Evolutionary conservation across 768 basidiomycete genomes (phyloP).

Genomic region (Baorangia bicolor): DNA sequence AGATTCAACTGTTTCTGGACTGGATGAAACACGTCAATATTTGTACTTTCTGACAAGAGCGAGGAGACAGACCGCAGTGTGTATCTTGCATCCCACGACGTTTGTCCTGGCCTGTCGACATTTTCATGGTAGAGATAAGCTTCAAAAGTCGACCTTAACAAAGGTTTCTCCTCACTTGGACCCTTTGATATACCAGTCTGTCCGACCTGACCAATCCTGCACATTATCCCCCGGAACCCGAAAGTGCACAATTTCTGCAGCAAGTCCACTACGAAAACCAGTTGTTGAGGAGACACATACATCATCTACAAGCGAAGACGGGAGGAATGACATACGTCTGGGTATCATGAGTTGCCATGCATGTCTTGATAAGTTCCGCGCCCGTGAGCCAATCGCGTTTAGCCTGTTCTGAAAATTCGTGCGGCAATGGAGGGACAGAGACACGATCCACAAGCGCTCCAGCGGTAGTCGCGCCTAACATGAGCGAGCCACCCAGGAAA

Average conservation of each 20-base stretch:
- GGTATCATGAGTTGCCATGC: constrained; percentile 83
- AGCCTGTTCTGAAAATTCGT: constrained; percentile 60
- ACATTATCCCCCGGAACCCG: constrained; percentile 58
- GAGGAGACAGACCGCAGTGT: constrained; percentile 68
- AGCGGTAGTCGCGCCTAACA: constrained; percentile 80
- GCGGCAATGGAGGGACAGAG: constrained; percentile 65
- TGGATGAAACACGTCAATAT: constrained; percentile 24
- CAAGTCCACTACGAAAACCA: constrained; percentile 58
- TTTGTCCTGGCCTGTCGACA: constrained; percentile 22
- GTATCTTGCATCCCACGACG: constrained; percentile 83
- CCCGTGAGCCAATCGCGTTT: constrained; percentile 82
- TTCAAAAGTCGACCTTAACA: background rate
- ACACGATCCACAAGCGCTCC: constrained; percentile 54
- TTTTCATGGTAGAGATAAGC: constrained; percentile 1
- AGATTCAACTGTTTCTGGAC: constrained; percentile 93
- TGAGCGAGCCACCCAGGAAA: constrained; percentile 89
- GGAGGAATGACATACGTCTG: constrained; percentile 56
- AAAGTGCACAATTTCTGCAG: constrained; percentile 91
- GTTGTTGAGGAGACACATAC: background rate
- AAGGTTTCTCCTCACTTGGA: constrained; percentile 44
- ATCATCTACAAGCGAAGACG: background rate
- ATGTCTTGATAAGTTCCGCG: constrained; percentile 79
- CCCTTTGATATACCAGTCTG: constrained; percentile 94
- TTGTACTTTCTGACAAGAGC: background rate
- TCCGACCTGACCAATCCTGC: constrained; percentile 36